A percentile compares a stretch with the other conserved stretches of the same genome.
Conservation (phyloP, 2,329 filamentous ascomycete species). For the Penicillium sp. region DNA sequence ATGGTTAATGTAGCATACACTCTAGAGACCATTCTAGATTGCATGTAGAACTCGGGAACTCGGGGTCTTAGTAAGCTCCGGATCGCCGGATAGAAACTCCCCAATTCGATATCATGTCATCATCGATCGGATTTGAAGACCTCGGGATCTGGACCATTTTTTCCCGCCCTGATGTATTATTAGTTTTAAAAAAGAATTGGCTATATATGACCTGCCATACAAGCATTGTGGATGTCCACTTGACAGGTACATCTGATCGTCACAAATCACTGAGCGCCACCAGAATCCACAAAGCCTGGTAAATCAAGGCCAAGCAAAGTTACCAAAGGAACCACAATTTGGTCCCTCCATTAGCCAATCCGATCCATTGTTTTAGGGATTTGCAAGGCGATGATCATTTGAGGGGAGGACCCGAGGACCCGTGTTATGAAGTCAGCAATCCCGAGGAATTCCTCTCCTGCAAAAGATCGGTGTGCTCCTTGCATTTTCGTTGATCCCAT, state of each 20-base stretch:
- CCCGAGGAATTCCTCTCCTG: conserved; percentile 19
- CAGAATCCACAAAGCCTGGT: background rate
- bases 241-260: background rate
- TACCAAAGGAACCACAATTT: conserved; percentile 11
- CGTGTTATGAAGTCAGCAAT: conserved; percentile 26
- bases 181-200: background rate
- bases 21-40: background rate
- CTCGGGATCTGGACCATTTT: background rate
- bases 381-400: conserved; percentile 24
- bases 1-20: too few species aligned
- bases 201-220: background rate
- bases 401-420: conserved; percentile 17
- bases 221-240: background rate
- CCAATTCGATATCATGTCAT: conserved; percentile 23
- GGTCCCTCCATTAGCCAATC: conserved; percentile 14
- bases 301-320: background rate
- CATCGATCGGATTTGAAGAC: conserved; percentile 18
- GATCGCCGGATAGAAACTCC: conserved; percentile 23
- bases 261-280: background rate
- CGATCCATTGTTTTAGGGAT: conserved; percentile 11
- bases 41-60: too few species aligned
- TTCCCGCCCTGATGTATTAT: background rate
- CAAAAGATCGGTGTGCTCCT: conserved; percentile 24
- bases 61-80: conserved; percentile 4
- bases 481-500: conserved; percentile 13